A percentile compares a stretch with the other conserved stretches of the same genome.
phyloP scores from a whole-genome alignment of 129 eudicot genomes.

The Smallanthus sonchifolius region DNA sequence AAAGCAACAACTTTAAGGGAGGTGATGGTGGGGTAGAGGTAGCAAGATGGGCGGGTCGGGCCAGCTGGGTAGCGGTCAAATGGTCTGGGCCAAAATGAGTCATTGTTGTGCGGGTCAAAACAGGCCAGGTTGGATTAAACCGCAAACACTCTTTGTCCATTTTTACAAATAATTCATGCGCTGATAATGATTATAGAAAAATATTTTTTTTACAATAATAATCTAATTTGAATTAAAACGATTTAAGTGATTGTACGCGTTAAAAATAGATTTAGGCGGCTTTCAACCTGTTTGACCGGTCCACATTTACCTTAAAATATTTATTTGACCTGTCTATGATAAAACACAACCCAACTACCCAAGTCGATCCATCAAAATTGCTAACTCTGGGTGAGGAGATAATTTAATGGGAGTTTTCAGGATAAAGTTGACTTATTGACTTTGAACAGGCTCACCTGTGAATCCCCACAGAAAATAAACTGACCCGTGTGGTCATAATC shows the following conservation, averaged over 20 bases:
- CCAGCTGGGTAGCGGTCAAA: background rate
- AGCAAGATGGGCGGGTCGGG: background rate
- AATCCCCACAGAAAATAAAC: slow-evolving; percentile 88
- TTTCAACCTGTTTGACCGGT: background rate
- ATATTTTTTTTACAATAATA: background rate
- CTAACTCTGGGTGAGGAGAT: background rate
- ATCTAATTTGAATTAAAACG: background rate
- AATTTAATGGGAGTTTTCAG: background rate
- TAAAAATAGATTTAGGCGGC: background rate
- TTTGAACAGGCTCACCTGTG: slow-evolving; percentile 51
- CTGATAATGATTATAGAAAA: background rate
- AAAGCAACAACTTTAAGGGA: background rate
- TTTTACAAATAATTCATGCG: background rate
- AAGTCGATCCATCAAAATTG: background rate
- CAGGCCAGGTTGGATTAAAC: too few relatives aligned
- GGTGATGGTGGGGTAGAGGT: background rate
- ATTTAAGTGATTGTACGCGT: background rate
- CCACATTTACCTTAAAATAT: background rate
- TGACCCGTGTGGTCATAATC: slow-evolving; percentile 99
- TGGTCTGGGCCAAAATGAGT: too few relatives aligned
- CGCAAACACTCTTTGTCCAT: too few relatives aligned
- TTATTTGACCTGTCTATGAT: background rate
- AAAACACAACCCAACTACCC: background rate
- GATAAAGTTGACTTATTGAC: slow-evolving; percentile 4
- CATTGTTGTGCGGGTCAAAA: too few relatives aligned